phyloP scores from a whole-genome alignment of 2,329 filamentous ascomycete species.

The Xylariaceae sp. region DNA sequence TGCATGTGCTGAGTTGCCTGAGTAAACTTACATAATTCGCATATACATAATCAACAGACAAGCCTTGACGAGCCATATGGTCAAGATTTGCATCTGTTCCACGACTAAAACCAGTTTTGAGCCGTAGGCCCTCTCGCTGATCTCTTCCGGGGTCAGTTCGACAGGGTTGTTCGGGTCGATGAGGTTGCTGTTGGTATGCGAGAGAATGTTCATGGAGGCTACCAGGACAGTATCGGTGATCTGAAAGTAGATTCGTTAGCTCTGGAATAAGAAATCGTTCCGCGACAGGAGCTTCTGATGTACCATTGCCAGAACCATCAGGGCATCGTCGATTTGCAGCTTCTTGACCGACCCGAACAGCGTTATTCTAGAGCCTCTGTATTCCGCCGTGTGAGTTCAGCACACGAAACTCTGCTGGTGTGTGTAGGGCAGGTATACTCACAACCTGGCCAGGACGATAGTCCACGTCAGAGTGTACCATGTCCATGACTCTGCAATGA shows the following conservation, averaged over 20 bases:
- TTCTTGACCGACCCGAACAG: slow-evolving; percentile 37
- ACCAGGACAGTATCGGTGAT: slow-evolving; percentile 46
- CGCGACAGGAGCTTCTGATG: slow-evolving; percentile 14
- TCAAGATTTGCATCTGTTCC: slow-evolving; percentile 54
- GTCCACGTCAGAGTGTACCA: slow-evolving; percentile 34
- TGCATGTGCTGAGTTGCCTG: too few species aligned
- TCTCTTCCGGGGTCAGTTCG: slow-evolving; percentile 36
- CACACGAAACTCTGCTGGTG: too few species aligned
- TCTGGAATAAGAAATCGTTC: neutral
- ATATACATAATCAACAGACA: slow-evolving; percentile 50
- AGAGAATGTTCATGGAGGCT: slow-evolving; percentile 46
- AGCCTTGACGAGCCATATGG: slow-evolving; percentile 48
- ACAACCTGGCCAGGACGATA: slow-evolving; percentile 33
- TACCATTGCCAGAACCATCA: slow-evolving; percentile 47
- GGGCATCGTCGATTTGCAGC: slow-evolving; percentile 46
- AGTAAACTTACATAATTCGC: neutral
- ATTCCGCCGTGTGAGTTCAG: too few species aligned
- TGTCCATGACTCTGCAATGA: slow-evolving; percentile 3
- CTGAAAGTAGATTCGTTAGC: slow-evolving; percentile 9
- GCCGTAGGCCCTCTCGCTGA: slow-evolving; percentile 36
- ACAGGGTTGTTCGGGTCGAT: slow-evolving; percentile 40
- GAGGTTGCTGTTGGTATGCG: slow-evolving; percentile 50
- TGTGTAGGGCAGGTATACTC: too few species aligned
- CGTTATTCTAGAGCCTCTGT: slow-evolving; percentile 31
- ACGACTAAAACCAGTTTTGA: slow-evolving; percentile 57